Conservation (phyloP, 108 stramenopile genomes). For the Asterionellopsis glacialis region DNA sequence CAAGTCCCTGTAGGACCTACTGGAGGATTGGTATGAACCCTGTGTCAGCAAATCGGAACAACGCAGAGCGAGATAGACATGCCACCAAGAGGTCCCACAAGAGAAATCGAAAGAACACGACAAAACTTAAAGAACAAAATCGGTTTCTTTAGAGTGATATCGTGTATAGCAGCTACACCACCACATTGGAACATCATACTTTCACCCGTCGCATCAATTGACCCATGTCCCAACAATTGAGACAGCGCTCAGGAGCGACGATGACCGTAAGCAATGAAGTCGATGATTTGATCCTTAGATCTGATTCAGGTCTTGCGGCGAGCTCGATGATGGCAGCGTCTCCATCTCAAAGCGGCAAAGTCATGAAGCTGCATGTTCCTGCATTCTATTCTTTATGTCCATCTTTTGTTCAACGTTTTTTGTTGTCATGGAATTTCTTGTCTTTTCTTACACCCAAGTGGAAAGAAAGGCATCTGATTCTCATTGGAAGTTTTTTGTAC, state of each 20-base stretch:
- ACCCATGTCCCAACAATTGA: background rate
- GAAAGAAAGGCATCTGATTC: constrained; percentile 65
- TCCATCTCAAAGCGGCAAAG: constrained; percentile 57
- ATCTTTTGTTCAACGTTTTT: constrained; percentile 38
- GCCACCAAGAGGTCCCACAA: background rate
- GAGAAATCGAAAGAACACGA: background rate
- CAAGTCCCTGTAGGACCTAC: too few relatives aligned
- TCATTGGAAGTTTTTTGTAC: constrained; percentile 73
- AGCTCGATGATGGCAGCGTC: constrained; percentile 38
- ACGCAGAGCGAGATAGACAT: too few relatives aligned
- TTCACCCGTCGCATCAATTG: too few relatives aligned
- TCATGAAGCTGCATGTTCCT: constrained; percentile 63
- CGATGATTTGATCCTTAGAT: constrained; percentile 4
- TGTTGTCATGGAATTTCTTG: constrained; percentile 24
- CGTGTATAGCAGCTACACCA: background rate
- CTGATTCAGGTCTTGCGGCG: constrained; percentile 38
- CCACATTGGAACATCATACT: background rate
- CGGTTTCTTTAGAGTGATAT: background rate
- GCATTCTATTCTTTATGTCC: constrained; percentile 55
- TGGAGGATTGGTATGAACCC: too few relatives aligned
- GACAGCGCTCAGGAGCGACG: background rate
- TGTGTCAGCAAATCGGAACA: too few relatives aligned
- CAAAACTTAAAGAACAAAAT: background rate
- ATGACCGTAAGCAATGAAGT: constrained; percentile 20
- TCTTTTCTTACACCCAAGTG: constrained; percentile 50